phyloP scores from a whole-genome alignment of 805 yeast species.

The Starmerella geochares region DNA sequence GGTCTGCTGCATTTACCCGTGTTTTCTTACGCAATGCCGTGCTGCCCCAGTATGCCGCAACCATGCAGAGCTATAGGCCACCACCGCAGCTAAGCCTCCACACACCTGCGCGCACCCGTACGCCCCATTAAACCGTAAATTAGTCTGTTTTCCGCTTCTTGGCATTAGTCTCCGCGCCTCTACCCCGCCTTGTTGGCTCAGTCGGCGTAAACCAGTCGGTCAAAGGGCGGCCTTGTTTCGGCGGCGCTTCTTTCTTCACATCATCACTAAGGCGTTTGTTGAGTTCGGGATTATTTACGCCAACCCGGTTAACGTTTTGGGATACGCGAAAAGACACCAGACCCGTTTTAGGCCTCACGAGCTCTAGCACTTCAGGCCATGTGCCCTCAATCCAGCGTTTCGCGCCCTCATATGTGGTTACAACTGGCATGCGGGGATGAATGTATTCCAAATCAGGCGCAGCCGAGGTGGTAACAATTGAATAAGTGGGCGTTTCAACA shows the following conservation, averaged over 20 bases:
- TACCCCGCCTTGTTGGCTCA: not conserved
- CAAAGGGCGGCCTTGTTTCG: not conserved
- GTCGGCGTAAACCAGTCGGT: constrained; percentile 2
- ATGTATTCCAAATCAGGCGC: constrained; percentile 52
- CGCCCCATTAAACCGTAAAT: no score
- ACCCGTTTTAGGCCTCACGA: constrained; percentile 36
- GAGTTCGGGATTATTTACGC: constrained; percentile 39
- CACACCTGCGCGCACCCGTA: no score
- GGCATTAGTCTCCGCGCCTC: not conserved
- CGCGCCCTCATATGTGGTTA: constrained; percentile 42
- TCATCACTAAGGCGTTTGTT: constrained; percentile 22
- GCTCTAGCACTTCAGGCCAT: constrained; percentile 49
- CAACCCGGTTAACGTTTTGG: constrained; percentile 53
- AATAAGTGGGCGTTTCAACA: constrained; percentile 37
- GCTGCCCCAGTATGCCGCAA: not conserved
- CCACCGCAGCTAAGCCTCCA: not conserved
- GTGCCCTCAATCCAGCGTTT: constrained; percentile 42
- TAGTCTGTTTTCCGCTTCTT: not conserved
- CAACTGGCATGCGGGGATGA: constrained; percentile 68
- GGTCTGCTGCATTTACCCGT: not conserved
- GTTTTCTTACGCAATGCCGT: not conserved
- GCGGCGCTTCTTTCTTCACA: not conserved
- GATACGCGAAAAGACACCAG: constrained; percentile 49
- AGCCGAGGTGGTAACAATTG: constrained; percentile 68
- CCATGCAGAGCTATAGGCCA: not conserved